phyloP scores from a whole-genome alignment of 192 early-diverging fungal genomes.

The Backusella luteola region DNA sequence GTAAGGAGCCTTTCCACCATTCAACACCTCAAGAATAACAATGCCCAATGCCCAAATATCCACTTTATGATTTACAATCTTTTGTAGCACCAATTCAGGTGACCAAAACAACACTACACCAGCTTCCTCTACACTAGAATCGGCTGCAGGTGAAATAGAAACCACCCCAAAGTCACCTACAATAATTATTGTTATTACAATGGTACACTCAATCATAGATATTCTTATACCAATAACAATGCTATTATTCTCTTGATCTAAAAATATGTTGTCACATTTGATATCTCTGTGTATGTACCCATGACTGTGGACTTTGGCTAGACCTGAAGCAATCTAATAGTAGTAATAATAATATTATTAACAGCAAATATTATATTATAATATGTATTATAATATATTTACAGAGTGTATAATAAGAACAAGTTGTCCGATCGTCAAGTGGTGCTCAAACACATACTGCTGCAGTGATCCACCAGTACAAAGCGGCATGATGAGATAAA shows the following conservation, averaged over 20 bases:
- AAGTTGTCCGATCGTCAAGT: conserved; percentile 32
- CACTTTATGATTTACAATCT: conserved; percentile 33
- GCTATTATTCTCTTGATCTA: conserved; percentile 27
- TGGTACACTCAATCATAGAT: neutral
- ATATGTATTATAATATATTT: neutral
- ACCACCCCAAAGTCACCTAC: conserved; percentile 40
- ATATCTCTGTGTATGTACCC: conserved; percentile 43
- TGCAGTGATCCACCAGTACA: conserved; percentile 39
- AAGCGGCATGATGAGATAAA: conserved; percentile 38
- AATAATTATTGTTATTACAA: neutral
- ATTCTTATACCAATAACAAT: conserved; percentile 34
- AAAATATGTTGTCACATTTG: conserved; percentile 42
- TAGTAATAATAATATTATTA: neutral
- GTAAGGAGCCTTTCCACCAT: conserved; percentile 39
- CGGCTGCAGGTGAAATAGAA: conserved; percentile 34
- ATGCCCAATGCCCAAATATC: conserved; percentile 44
- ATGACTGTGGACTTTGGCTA: conserved; percentile 36
- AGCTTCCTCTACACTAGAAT: conserved; percentile 36
- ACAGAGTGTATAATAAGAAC: conserved; percentile 33
- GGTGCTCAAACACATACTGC: conserved; percentile 39
- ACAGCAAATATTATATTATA: neutral
- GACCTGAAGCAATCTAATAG: conserved; percentile 32
- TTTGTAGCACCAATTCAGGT: conserved; percentile 32
- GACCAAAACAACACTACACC: conserved; percentile 43
- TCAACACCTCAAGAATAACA: conserved; percentile 39